phyloP scores from a whole-genome alignment of 352 stramenopile species.

The Phytophthora cajani region DNA sequence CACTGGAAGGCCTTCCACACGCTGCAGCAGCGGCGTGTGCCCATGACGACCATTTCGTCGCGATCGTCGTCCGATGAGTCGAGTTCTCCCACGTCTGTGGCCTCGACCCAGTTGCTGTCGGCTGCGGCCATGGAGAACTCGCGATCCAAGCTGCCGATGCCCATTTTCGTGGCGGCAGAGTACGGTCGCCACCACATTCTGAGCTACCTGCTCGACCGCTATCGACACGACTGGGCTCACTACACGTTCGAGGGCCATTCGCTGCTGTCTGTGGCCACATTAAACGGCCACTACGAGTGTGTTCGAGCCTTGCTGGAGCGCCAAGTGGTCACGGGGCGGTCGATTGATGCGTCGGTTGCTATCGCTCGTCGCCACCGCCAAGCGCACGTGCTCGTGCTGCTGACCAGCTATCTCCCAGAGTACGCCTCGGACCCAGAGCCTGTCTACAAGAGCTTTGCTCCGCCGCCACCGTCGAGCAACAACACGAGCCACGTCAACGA shows the following conservation, averaged over 20 bases:
- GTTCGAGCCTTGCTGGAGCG: constrained; percentile 58
- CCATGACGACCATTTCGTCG: constrained; percentile 33
- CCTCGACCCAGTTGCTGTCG: constrained; percentile 26
- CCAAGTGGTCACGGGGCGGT: constrained; percentile 27
- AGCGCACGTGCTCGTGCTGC: constrained; percentile 71
- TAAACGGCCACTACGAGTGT: constrained; percentile 77
- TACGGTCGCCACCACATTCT: constrained; percentile 61
- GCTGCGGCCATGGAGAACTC: constrained; percentile 23
- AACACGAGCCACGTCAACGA: constrained; percentile 4
- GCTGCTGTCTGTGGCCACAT: constrained; percentile 66
- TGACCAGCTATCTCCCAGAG: constrained; percentile 73
- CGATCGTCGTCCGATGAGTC: constrained; percentile 25
- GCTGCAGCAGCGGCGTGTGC: constrained; percentile 53
- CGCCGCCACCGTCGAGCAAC: constrained; percentile 3
- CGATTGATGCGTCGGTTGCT: constrained; percentile 60
- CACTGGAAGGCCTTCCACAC: constrained; percentile 71
- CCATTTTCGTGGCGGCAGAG: constrained; percentile 69
- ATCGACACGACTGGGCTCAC: constrained; percentile 31
- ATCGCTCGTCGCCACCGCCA: constrained; percentile 60
- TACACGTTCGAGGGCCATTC: constrained; percentile 76
- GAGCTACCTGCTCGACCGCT: constrained; percentile 47
- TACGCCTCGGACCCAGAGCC: constrained; percentile 42
- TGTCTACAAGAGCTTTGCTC: constrained; percentile 20
- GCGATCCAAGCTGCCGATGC: constrained; percentile 54
- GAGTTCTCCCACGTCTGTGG: constrained; percentile 20